These are phyloP conservation scores for Pythium volutum DNA, from an alignment of 352 stramenopile genomes.

Conservation along the genomic window DNA sequence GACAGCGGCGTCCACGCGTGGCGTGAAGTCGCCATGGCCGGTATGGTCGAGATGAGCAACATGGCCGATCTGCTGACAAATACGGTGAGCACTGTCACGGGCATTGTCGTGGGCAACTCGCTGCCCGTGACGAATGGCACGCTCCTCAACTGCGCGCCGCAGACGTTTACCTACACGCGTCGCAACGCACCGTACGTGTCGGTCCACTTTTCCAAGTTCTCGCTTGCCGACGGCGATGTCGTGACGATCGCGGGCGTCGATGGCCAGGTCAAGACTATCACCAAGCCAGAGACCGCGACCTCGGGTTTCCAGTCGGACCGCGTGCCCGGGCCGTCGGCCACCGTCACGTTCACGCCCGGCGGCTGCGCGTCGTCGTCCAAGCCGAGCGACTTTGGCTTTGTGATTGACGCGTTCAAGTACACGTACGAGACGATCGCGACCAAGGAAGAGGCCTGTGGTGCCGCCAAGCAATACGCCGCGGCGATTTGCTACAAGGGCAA, in stretches of 20 bases:
- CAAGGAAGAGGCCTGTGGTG: constrained; percentile 33
- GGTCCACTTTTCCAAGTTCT: constrained; percentile 33
- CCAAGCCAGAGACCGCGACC: constrained; percentile 2
- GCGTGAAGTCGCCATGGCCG: constrained; percentile 20
- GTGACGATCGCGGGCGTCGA: constrained; percentile 23
- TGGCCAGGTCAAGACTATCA: constrained; percentile 16
- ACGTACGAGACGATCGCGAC: constrained; percentile 24
- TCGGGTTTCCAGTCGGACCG: constrained; percentile 18
- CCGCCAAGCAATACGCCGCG: constrained; percentile 29
- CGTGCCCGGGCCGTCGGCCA: constrained; percentile 15
- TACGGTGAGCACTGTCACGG: constrained; percentile 3
- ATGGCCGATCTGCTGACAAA: not conserved
- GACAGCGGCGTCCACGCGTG: constrained; percentile 7
- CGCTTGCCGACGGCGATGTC: constrained; percentile 25
- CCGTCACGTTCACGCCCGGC: constrained; percentile 23
- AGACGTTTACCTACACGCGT: constrained; percentile 24
- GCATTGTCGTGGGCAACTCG: constrained; percentile 34
- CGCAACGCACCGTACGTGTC: constrained; percentile 31
- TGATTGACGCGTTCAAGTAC: constrained; percentile 32
- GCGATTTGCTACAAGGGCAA: constrained; percentile 38
- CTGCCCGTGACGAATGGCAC: constrained; percentile 34
- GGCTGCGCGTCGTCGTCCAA: constrained; percentile 9
- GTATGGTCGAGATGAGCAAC: constrained; percentile 6
- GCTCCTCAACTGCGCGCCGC: constrained; percentile 22
- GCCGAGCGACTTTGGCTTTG: constrained; percentile 25